Base-by-base conservation (phyloP, 2,329 filamentous ascomycete genomes). In the Diaporthe destruens region DNA sequence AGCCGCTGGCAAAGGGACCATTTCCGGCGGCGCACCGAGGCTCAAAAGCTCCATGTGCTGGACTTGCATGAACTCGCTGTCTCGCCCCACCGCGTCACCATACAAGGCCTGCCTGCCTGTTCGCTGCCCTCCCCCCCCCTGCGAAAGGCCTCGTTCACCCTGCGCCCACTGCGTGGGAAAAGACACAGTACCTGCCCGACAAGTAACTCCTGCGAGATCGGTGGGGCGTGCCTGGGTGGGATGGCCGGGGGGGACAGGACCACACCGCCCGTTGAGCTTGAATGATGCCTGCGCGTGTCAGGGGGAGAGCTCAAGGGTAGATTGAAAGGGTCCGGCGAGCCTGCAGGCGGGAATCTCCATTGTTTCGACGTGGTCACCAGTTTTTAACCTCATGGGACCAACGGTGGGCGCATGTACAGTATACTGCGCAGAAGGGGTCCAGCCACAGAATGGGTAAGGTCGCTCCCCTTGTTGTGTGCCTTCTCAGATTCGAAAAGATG, bases 331-430 rank as follows among this genome's bases (percentile, higher is more conserved):
- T 70, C 67, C 67, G 29, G 51, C 44, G 32, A 66, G 67, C 47
- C 55, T 25, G 67, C 67, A 70, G 54, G 51, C 69, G 69, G 69
- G 61, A 71, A 67, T 71, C 54, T 63, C 67, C 67, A 71, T 61
- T 67, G 68, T 67, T 70, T 71, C 61, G 70, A 56, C 54, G 56
- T 66, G 70, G 73, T 73, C 68, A 74, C 67, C 71, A 73, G 67
- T 71, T 73, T 74, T 73, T 73, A 73, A 71, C 49, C 71, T 74
- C 73, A 73, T 71, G 73, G 68, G 65, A 63, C 72, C 55, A 57
- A 56, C 36, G 69, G 67, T 57, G 66, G 66, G 39, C 25, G 66
- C 53, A 51, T 57, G 67, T 70, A 53, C 61, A 29, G 61, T 70
- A 51, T 70, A 51, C 55, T 59, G 67, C 29, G 55, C 42, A 56